These are phyloP conservation scores for Fusarium tricinctum DNA, from an alignment of 2,329 filamentous ascomycete genomes.

Conservation along the genomic window DNA sequence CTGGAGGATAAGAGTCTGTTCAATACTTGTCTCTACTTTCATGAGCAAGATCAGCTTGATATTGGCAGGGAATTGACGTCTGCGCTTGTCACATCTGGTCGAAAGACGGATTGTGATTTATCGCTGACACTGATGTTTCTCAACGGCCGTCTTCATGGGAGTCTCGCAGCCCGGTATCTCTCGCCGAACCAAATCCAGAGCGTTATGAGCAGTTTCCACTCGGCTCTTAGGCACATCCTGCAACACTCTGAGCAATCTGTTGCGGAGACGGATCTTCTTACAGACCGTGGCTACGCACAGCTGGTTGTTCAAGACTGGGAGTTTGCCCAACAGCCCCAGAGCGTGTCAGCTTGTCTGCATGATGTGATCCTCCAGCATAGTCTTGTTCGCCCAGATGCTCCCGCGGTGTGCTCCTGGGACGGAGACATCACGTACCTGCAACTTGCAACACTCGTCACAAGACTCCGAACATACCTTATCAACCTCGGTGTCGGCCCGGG, in stretches of 20 bases:
- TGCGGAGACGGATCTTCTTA: slow-evolving; percentile 66
- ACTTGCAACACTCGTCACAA: slow-evolving; percentile 56
- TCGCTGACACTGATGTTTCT: slow-evolving; percentile 61
- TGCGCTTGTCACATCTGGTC: slow-evolving; percentile 39
- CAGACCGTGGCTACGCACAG: slow-evolving; percentile 67
- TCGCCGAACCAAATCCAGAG: slow-evolving; percentile 61
- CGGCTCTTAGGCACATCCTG: slow-evolving; percentile 63
- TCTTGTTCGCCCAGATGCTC: slow-evolving; percentile 55
- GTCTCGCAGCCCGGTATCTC: slow-evolving; percentile 61
- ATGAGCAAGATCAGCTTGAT: slow-evolving; percentile 53
- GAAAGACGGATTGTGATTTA: slow-evolving; percentile 63
- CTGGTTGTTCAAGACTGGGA: slow-evolving; percentile 67
- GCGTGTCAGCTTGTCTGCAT: slow-evolving; percentile 60
- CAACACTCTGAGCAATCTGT: slow-evolving; percentile 58
- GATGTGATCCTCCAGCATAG: slow-evolving; percentile 61
- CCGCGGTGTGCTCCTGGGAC: slow-evolving; percentile 62
- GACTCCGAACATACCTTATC: slow-evolving; percentile 62
- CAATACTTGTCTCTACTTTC: slow-evolving; percentile 66
- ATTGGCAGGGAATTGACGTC: slow-evolving; percentile 1
- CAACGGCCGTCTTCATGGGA: slow-evolving; percentile 58
- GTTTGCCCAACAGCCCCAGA: slow-evolving; percentile 55
- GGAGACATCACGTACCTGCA: slow-evolving; percentile 60
- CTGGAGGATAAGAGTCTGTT: slow-evolving; percentile 61
- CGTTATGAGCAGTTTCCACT: slow-evolving; percentile 67
- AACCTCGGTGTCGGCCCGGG: slow-evolving; percentile 65